A percentile compares a stretch with the other conserved stretches of the same genome.
Evolutionary conservation across 1,284 basidiomycete genomes (phyloP).

Genomic region (Cryptococcus sp.): DNA sequence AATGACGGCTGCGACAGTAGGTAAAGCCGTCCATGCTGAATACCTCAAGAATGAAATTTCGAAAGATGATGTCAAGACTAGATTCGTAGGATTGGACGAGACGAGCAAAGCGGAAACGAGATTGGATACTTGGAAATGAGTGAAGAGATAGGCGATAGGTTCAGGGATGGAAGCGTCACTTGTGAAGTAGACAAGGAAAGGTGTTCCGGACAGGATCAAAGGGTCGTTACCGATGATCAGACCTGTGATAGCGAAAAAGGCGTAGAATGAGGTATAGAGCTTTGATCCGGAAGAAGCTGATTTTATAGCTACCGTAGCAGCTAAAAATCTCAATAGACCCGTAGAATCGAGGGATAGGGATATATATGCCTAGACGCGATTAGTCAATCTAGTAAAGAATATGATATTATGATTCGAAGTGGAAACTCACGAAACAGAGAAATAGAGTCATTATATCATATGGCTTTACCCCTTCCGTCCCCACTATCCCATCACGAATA

Average conservation of each 20-base stretch:
- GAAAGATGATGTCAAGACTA: conserved; percentile 50
- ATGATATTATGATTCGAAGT: neutral
- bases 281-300: conserved; percentile 63
- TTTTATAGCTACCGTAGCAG: conserved; percentile 77
- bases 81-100: conserved; percentile 51
- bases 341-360: conserved; percentile 83
- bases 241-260: conserved; percentile 72
- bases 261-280: conserved; percentile 73
- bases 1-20: conserved; percentile 39
- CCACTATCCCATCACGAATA: conserved; percentile 62
- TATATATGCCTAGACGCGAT: conserved; percentile 67
- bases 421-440: conserved; percentile 61
- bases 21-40: conserved; percentile 46
- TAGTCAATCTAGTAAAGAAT: neutral
- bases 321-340: conserved; percentile 78
- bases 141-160: conserved; percentile 63
- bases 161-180: conserved; percentile 60
- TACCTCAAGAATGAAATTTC: conserved; percentile 46
- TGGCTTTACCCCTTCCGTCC: conserved; percentile 72
- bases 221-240: conserved; percentile 86
- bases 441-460: conserved; percentile 93
- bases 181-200: conserved; percentile 81
- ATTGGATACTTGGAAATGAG: conserved; percentile 72
- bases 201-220: conserved; percentile 72
- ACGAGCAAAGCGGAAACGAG: conserved; percentile 55